These are phyloP conservation scores for Zoysia matrella DNA, from an alignment of 202 grass and related monocot species.

Conservation along the genomic window DNA sequence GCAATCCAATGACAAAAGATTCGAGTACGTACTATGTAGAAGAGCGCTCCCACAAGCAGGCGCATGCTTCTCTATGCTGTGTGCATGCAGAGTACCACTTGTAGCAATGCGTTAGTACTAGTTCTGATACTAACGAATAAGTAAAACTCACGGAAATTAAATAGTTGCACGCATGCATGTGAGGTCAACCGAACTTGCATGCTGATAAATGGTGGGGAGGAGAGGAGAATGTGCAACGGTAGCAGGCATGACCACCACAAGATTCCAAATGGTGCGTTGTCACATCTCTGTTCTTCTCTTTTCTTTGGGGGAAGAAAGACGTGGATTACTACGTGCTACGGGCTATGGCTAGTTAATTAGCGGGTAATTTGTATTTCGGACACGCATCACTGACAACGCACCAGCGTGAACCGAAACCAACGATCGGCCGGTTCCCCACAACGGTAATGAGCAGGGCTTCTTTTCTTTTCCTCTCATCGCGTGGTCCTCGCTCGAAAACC, in stretches of 20 bases:
- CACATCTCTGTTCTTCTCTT: slow-evolving; percentile 13
- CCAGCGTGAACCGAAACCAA: slow-evolving; percentile 38
- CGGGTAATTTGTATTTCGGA: background rate
- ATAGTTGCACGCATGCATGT: background rate
- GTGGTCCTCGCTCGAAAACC: slow-evolving; percentile 7
- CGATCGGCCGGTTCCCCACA: background rate
- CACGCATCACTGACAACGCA: background rate
- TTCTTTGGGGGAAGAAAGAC: background rate
- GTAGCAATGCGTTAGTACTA: background rate
- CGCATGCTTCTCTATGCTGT: no score
- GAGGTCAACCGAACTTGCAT: slow-evolving; percentile 39
- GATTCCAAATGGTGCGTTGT: background rate
- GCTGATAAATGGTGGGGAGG: slow-evolving; percentile 31
- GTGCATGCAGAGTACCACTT: background rate
- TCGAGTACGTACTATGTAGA: background rate
- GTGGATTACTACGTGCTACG: background rate
- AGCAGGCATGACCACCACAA: slow-evolving; percentile 25
- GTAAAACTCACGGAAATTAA: background rate
- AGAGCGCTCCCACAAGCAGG: background rate
- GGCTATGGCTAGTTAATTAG: background rate
- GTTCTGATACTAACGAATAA: background rate
- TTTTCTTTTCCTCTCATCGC: background rate
- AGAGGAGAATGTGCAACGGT: slow-evolving; percentile 5
- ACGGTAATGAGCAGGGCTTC: background rate
- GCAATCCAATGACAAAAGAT: background rate